Percentiles rank a stretch among this genome's conserved stretches.
These are phyloP conservation scores for Ziziphus jujuba DNA, from an alignment of 306 rosid species.

Conservation along the genomic window DNA sequence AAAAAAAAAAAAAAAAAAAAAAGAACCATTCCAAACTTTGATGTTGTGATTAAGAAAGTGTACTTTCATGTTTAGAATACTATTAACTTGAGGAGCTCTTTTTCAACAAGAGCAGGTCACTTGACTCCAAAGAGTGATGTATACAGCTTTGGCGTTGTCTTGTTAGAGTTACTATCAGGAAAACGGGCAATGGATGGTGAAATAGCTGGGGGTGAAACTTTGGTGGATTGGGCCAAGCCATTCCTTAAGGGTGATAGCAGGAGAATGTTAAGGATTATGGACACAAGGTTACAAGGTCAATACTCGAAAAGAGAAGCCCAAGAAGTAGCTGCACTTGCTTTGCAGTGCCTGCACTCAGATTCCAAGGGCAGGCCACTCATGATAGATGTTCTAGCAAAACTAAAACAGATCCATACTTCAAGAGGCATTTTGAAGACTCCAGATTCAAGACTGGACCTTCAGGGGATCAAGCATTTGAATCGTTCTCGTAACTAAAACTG, in stretches of 20 bases:
- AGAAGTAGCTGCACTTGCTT: slow-evolving; percentile 67
- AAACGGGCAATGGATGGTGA: slow-evolving; percentile 57
- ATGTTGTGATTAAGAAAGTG: too few species aligned
- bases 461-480: slow-evolving; percentile 30
- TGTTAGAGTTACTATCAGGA: slow-evolving; percentile 79
- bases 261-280: slow-evolving; percentile 79
- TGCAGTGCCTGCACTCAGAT: slow-evolving; percentile 63
- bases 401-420: slow-evolving; percentile 57
- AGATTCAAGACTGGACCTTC: slow-evolving; percentile 16
- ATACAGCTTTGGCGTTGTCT: slow-evolving; percentile 82
- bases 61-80: too few species aligned
- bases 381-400: slow-evolving; percentile 49
- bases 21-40: too few species aligned
- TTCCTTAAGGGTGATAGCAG: slow-evolving; percentile 49
- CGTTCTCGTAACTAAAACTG: slow-evolving; percentile 14
- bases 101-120: slow-evolving; percentile 58
- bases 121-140: slow-evolving; percentile 83
- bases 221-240: slow-evolving; percentile 88
- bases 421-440: slow-evolving; percentile 39
- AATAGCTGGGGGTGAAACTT: slow-evolving; percentile 50
- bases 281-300: slow-evolving; percentile 76
- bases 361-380: slow-evolving; percentile 70
- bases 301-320: slow-evolving; percentile 82
- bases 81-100: too few species aligned
- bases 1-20: too few species aligned